Evolutionary conservation across 805 yeast species (phyloP), one percentile per base, ranked within the genome.

Genomic region (Cyberlindnera xylosilytica): DNA sequence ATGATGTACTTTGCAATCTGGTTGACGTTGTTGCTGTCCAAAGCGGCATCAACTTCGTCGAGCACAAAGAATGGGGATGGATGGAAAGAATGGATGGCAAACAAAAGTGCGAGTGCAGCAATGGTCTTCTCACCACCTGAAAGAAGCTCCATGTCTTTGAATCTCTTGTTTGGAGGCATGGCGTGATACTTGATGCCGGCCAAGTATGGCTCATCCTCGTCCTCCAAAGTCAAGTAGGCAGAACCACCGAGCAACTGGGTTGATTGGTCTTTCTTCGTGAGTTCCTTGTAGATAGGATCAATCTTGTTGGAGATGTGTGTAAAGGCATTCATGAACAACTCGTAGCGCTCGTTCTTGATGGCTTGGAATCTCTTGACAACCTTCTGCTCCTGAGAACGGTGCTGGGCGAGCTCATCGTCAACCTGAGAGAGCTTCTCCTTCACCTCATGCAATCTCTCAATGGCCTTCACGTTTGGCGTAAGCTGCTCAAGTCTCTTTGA

Each of bases 31-130:
- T 87, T 79, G 46, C 86, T 82, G 63, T 93, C 99, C 45, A 93
- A 73, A 0, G 98, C 98, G 0, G 99, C 98, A 66, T 93, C 99
- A n/a, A 93, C 89, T 64, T 93, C 99, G 62, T 93, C 99, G 33
- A 93, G 68, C 0, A 93, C 96, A 60, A 93, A 91, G 60, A 93
- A 93, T 24, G 99, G 99, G 1, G 97, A 83, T 3, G 97, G 97
- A 39, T 83, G 91, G 64, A 69, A 85, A 0, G 95, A 81, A 60
- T 93, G 97, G 32, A 90, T 79, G 0, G 98, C 90, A 66, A 93
- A 93, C 36, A 93, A 63, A 49, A 93, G 68, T 0, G 98, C 97
- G 49, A 93, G 67, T 0, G 99, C 99, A 2, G 99, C 99, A 61
- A 93, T 83, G 2, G 97, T 87, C 60, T 90, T 89, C 60, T 93